Base-by-base conservation (phyloP, 73 alveolate species). In the Durusdinium trenchii region DNA sequence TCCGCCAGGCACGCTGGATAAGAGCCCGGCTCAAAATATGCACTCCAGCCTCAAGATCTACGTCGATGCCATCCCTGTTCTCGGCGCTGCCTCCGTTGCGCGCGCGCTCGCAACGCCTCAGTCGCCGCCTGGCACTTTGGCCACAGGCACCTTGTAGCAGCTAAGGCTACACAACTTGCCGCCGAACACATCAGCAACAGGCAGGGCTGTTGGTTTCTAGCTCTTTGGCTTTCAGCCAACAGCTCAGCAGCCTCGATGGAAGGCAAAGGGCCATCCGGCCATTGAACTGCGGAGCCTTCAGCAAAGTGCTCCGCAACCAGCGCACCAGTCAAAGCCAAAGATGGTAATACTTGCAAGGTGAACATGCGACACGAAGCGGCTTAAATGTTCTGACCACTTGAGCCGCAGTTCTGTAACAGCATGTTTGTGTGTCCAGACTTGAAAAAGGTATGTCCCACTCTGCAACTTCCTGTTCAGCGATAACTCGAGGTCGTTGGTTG, bases 181-280 rank as follows among this genome's bases (percentile, higher is more conserved):
- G 30, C 85, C 52, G 47, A 73, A 73, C 85, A 73, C 26, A 40
- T 73, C 48, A 73, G 85, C 48, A 73, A 38, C 85, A 73, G 85
- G 52, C 85, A 73, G 16, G 85, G 85, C 51, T 73, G 85, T 73
- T 36, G 85, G 85, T 73, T 51, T 73, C 85, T 73, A 40, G 85
- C 85, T 36, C 51, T 35, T 73, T 73, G 85, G 85, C 51, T 73
- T 73, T 73, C 85, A 36, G 36, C 85, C 51, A 73, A 38, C 85
- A 73, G 48, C 48, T 73, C 85, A 28, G 85, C 85, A 35, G 85
- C 85, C 12, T 73, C 85, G 47, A 73, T 73, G 47, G 85, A 20
- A 36, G 85, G 85, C 51, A 73, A 73, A 9, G 85, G 85, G 52
- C 85, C 85, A 40, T 73, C 85, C 36, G 85, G 85, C 85, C 85